Base-by-base conservation (phyloP, 2,329 filamentous ascomycete species). In the Thelonectria olida region DNA sequence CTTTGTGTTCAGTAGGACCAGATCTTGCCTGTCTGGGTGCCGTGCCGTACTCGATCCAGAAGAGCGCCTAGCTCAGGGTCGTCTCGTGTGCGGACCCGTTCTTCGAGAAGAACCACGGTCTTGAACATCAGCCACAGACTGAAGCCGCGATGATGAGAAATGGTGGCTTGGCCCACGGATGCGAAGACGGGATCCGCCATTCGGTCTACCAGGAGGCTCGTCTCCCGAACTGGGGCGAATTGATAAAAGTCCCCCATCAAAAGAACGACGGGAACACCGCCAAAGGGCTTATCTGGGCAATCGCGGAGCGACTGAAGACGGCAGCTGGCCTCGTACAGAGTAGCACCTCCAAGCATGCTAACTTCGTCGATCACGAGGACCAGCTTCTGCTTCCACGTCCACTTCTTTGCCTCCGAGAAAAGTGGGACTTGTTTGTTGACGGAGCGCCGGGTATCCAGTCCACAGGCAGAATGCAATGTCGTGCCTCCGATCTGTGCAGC, bases 211-310 rank as follows among this genome's bases (percentile, higher is more conserved):
- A 58, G 17, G 31, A 62, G 60, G 44, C 60, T 55, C 42, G 31
- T 62, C 54, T 62, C 44, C 2, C 39, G 53, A 13, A 62, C 44
- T 1, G 45, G 50, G 48, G 60, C 44, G 17, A 62, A 58, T 17
- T 62, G 44, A 52, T 62, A 55, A 19, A 62, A 59, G 39, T 62
- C 60, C n/a, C 60, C 50, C 38, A 62, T 62, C 20, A 62, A 25
- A 47, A 62, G 60, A 39, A 58, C 36, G 20, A 62, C 44, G 8
- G 50, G 60, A 52, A 62, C 54, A 17, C 50, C 27, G 10, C 54
- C 54, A 62, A 62, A 62, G 12, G 54, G 54, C 60, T 55, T 59
- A 38, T 55, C 23, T 7, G 50, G 39, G 12, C 44, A 62, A 15
- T 62, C 45, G 3, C 50, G 38, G 42, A 62, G 49, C 13, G 54